phyloP scores from a whole-genome alignment of 2,329 filamentous ascomycete genomes.

The Boeremia exigua region DNA sequence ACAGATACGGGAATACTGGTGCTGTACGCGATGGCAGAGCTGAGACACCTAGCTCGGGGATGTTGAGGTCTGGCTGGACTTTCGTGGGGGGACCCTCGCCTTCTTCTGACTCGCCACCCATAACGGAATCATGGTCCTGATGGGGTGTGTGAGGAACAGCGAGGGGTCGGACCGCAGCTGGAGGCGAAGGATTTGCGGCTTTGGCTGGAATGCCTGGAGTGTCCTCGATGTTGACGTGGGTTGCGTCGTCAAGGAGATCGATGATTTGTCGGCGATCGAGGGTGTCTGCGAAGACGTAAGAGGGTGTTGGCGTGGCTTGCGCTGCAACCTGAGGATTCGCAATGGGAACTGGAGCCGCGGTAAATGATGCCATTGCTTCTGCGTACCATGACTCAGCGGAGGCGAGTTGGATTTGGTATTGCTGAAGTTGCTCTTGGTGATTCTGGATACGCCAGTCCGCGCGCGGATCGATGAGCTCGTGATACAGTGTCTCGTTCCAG shows the following conservation, averaged over 20 bases:
- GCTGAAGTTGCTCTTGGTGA: slow-evolving; percentile 43
- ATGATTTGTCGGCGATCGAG: slow-evolving; percentile 37
- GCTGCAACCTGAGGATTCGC: slow-evolving; percentile 9
- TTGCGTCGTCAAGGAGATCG: slow-evolving; percentile 31
- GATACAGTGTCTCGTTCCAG: slow-evolving; percentile 56
- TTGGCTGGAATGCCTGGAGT: slow-evolving; percentile 6
- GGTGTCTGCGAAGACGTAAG: slow-evolving; percentile 26
- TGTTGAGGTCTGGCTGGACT: slow-evolving; percentile 23
- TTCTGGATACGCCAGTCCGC: slow-evolving; percentile 35
- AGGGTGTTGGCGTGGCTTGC: slow-evolving; percentile 25
- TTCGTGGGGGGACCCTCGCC: slow-evolving; percentile 31
- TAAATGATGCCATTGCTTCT: slow-evolving; percentile 35
- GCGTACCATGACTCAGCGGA: slow-evolving; percentile 41
- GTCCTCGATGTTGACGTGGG: slow-evolving; percentile 15
- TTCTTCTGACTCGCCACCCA: slow-evolving; percentile 29
- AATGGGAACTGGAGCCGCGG: slow-evolving; percentile 23
- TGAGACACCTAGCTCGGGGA: slow-evolving; percentile 14
- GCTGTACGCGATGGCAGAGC: slow-evolving; percentile 25
- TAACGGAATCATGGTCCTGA: slow-evolving; percentile 22
- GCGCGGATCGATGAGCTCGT: slow-evolving; percentile 47
- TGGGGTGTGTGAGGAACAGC: slow-evolving; percentile 7
- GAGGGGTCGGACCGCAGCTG: slow-evolving; percentile 18
- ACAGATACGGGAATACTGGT: slow-evolving; percentile 40
- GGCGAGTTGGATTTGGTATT: slow-evolving; percentile 42
- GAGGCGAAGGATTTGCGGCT: slow-evolving; percentile 8